phyloP scores from a whole-genome alignment of 139 green algal genomes.

The Chlamydomonas sphaeroides region DNA sequence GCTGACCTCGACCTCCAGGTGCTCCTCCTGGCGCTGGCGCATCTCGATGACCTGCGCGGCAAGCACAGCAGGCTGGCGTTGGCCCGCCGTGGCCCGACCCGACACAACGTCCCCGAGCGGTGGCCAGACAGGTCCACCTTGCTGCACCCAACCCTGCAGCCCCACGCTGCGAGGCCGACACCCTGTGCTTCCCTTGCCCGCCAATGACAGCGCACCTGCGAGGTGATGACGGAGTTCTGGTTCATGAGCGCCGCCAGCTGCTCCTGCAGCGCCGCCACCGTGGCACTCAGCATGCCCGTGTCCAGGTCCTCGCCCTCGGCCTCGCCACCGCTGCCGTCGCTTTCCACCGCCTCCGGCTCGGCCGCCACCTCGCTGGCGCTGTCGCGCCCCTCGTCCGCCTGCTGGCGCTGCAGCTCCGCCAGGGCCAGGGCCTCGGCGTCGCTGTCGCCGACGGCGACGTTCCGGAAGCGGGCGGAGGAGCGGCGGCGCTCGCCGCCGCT shows the following conservation, averaged over 20 bases:
- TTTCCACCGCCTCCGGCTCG: not conserved
- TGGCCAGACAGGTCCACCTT: no score
- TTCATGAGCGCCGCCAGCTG: slow-evolving; percentile 40
- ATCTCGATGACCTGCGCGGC: slow-evolving; percentile 32
- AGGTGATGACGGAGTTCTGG: slow-evolving; percentile 35
- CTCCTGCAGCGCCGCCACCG: slow-evolving; percentile 23
- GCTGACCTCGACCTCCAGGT: slow-evolving; percentile 8
- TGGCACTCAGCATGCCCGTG: no score
- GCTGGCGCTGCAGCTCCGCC: not conserved
- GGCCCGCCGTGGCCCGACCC: no score
- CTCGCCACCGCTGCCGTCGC: not conserved
- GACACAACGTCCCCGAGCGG: no score
- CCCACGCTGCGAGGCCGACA: no score
- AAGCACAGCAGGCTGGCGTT: no score
- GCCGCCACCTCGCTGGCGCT: not conserved
- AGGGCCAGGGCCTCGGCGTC: not conserved
- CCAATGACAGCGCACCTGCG: not conserved
- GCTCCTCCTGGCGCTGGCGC: slow-evolving; percentile 14
- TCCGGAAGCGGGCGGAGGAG: no score
- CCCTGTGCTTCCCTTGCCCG: no score
- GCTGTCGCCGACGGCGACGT: no score
- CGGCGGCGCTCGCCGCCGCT: no score
- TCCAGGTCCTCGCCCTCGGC: not conserved
- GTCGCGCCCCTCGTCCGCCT: not conserved
- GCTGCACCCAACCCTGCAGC: no score